A percentile compares a stretch with the other conserved stretches of the same genome.
Conservation (phyloP, 208 protist species). For the Trypanosoma cruzi region DNA sequence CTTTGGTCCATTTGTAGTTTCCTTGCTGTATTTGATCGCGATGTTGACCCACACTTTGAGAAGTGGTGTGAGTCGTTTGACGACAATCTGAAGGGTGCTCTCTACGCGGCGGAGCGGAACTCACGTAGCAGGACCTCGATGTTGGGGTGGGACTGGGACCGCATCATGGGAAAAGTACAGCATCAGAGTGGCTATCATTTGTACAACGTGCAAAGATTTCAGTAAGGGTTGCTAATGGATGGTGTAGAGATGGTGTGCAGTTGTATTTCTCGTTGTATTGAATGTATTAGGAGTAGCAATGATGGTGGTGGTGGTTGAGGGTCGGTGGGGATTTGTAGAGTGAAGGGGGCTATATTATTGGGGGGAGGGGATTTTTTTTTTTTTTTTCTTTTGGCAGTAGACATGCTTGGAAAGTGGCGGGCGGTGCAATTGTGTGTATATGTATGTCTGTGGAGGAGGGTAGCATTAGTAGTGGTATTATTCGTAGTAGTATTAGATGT, state of each 20-base stretch:
- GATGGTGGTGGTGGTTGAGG: not conserved
- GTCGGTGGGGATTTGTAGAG: not conserved
- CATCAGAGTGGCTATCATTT: slow-evolving; percentile 52
- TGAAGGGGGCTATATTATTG: not conserved
- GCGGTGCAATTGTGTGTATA: not conserved
- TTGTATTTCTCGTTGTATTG: not conserved
- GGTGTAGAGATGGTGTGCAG: too few species aligned
- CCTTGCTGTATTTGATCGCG: slow-evolving; percentile 43
- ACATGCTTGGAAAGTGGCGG: not conserved
- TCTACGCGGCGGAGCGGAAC: slow-evolving; percentile 87
- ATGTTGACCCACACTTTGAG: slow-evolving; percentile 66
- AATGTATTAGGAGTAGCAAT: not conserved
- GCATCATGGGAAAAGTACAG: slow-evolving; percentile 58
- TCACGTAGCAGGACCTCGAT: slow-evolving; percentile 54
- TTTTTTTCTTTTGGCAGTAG: not conserved
- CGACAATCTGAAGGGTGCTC: slow-evolving; percentile 58
- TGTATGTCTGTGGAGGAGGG: not conserved
- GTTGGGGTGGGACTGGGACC: slow-evolving; percentile 79
- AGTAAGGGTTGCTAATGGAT: not conserved
- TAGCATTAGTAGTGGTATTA: too few species aligned
- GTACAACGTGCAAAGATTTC: slow-evolving; percentile 31
- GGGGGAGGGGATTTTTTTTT: not conserved
- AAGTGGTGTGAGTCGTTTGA: slow-evolving; percentile 72
- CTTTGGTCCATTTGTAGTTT: slow-evolving; percentile 56
- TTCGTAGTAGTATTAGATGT: not conserved